A percentile compares a stretch with the other conserved stretches of the same genome.
These are phyloP conservation scores for Eleusine coracana DNA, from an alignment of 176 grass and related monocot species.

Conservation along the genomic window DNA sequence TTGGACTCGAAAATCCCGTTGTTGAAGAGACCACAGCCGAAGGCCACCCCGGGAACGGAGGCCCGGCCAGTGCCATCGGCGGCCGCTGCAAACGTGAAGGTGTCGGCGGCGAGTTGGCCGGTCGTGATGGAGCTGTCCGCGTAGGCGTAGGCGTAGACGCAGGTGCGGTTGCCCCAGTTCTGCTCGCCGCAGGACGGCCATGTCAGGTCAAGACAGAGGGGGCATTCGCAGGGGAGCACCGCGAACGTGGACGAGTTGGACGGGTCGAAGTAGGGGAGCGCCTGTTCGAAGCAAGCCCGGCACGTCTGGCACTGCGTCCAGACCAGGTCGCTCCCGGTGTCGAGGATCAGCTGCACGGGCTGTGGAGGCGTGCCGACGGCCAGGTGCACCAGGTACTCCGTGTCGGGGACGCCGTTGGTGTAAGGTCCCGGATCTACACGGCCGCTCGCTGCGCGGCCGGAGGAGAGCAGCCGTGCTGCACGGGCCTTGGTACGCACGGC, in stretches of 20 bases:
- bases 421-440: not conserved
- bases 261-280: not conserved
- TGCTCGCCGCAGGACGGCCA: not conserved
- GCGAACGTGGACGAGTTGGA: constrained; percentile 49
- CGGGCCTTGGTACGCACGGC: constrained; percentile 35
- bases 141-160: constrained; percentile 32
- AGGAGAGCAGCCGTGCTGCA: constrained; percentile 12
- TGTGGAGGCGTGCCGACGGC: constrained; percentile 56
- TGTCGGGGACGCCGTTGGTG: not conserved
- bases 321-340: constrained; percentile 63
- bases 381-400: constrained; percentile 53
- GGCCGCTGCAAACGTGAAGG: constrained; percentile 19
- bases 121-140: constrained; percentile 31
- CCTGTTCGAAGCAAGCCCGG: constrained; percentile 37
- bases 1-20: constrained; percentile 37
- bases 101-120: constrained; percentile 39
- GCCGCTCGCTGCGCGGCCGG: not conserved
- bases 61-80: not conserved
- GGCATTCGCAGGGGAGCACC: constrained; percentile 7
- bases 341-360: constrained; percentile 42
- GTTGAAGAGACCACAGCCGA: constrained; percentile 47
- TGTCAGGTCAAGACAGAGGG: not conserved
- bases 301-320: constrained; percentile 56
- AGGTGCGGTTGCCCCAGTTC: not conserved
- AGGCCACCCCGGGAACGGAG: constrained; percentile 25